Base-by-base conservation (phyloP, 352 stramenopile genomes). In the Phytophthora podocarpi region DNA sequence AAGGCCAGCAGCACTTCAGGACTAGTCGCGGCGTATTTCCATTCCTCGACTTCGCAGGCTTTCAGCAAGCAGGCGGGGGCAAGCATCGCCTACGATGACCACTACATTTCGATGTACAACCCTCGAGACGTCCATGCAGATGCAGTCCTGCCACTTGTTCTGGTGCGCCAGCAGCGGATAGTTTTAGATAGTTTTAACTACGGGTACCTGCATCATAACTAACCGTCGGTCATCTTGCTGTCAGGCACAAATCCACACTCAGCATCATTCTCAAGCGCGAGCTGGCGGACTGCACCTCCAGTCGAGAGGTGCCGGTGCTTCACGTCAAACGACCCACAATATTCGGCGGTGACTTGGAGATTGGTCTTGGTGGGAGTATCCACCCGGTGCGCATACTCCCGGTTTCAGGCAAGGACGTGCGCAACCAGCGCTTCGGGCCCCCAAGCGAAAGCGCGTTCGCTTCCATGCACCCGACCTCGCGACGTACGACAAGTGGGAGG, bases 371-470 rank as follows among this genome's bases (percentile, higher is more conserved):
- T 4, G 55, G 36, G 0, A 54, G 45, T 6, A 30, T 68, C 20
- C 61, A 71, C 27, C 56, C 67, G 0, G 67, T 75, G 3, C 45
- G 61, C 5, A 75, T 75, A 61, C 55, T 75, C 1, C 67, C 67
- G 7, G 67, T 75, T 1, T 75, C 67, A 15, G 66, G 61, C 50
- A 71, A 75, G 20, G 61, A 75, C 32, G 66, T 75, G 24, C 60
- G 61, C 15, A 42, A 61, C 9, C 35, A 68, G 9, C 55, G 66
- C 55, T 75, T 75, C 13, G 66, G 66, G 0, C 66, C 64, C 55
- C 66, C 20, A 71, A 71, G 31, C 50, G 61, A 18, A 75, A 75
- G 39, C 61, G 66, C 20, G 47, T 75, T 31, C 66, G 66, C 21
- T 71, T 75, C 39, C 51, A 61, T 26, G 61, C 67, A 15, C 61